A percentile compares a stretch with the other conserved stretches of the same genome.
phyloP scores from a whole-genome alignment of 345 rosid genomes.

The Heritiera fomes region DNA sequence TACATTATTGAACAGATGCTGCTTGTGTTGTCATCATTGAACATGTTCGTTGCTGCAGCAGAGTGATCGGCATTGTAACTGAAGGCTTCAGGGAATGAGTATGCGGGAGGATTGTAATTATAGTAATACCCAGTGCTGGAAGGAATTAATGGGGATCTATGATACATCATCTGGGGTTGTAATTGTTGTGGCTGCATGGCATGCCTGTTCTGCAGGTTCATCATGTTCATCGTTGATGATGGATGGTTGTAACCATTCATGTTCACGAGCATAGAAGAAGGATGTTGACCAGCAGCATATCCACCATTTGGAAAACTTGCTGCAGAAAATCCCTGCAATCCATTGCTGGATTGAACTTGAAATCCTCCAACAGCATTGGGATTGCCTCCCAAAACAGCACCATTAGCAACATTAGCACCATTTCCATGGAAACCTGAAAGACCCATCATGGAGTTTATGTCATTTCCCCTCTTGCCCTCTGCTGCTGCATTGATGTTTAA shows the following conservation, averaged over 20 bases:
- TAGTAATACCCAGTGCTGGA: constrained; percentile 63
- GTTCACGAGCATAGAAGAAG: constrained; percentile 48
- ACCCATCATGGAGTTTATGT: constrained; percentile 49
- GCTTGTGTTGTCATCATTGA: constrained; percentile 51
- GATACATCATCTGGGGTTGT: constrained; percentile 64
- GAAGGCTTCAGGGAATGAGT: constrained; percentile 38
- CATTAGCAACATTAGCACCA: constrained; percentile 18
- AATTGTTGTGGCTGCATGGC: constrained; percentile 38
- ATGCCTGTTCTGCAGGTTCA: constrained; percentile 52
- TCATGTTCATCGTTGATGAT: constrained; percentile 41
- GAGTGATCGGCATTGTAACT: constrained; percentile 33
- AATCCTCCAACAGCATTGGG: constrained; percentile 35
- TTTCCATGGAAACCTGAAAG: constrained; percentile 47
- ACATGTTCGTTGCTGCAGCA: constrained; percentile 40
- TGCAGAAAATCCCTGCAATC: constrained; percentile 35
- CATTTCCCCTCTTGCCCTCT: constrained; percentile 43
- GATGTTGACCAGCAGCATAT: constrained; percentile 34
- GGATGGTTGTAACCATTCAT: constrained; percentile 45
- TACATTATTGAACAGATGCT: constrained; percentile 60
- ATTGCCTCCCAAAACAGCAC: constrained; percentile 35
- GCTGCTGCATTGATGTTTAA: constrained; percentile 25
- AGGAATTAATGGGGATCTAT: constrained; percentile 51
- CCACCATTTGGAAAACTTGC: constrained; percentile 34
- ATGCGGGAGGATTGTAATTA: constrained; percentile 37
- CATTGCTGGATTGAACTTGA: constrained; percentile 38